A percentile compares a stretch with the other conserved stretches of the same genome.
These are phyloP conservation scores for Solanum arcanum DNA, from an alignment of 257 asterid species.

Conservation along the genomic window DNA sequence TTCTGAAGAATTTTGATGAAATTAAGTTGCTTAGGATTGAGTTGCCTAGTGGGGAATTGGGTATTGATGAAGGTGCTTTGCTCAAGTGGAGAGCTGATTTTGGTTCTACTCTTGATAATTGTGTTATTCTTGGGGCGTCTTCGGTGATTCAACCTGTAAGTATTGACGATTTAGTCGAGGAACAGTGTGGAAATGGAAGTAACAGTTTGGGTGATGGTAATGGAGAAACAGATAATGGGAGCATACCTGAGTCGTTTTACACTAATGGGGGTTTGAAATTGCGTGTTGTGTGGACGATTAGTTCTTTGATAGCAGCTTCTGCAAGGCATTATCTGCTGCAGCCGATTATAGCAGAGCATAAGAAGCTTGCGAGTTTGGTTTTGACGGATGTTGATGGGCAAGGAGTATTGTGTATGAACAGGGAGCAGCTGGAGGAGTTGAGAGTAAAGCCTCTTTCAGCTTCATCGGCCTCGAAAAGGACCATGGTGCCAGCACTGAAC, in stretches of 20 bases:
- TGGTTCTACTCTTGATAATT: conserved; percentile 74
- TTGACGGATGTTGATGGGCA: conserved; percentile 81
- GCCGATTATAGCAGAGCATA: conserved; percentile 70
- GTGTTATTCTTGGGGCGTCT: conserved; percentile 80
- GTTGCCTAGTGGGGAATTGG: conserved; percentile 77
- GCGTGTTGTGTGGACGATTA: conserved; percentile 90
- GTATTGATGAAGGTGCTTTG: conserved; percentile 60
- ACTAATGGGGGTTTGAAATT: conserved; percentile 73
- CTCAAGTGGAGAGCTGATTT: conserved; percentile 81
- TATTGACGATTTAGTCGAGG: background rate
- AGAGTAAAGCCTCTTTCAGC: conserved; percentile 84
- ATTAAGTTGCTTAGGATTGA: conserved; percentile 58
- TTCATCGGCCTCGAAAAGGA: conserved; percentile 76
- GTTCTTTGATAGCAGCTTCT: conserved; percentile 83
- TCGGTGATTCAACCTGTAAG: conserved; percentile 26
- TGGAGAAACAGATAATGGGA: conserved; percentile 45
- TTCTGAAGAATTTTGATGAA: conserved; percentile 57
- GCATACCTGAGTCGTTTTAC: conserved; percentile 79
- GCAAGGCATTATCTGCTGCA: conserved; percentile 83
- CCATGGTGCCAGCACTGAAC: conserved; percentile 75
- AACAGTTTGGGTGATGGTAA: background rate
- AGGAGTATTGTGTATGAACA: conserved; percentile 75
- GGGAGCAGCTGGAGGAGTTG: conserved; percentile 81
- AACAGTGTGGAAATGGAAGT: background rate
- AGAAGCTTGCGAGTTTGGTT: conserved; percentile 53